A percentile compares a stretch with the other conserved stretches of the same genome.
Conservation (phyloP, 768 basidiomycete genomes). For the Omphalotus guepiniiformis region DNA sequence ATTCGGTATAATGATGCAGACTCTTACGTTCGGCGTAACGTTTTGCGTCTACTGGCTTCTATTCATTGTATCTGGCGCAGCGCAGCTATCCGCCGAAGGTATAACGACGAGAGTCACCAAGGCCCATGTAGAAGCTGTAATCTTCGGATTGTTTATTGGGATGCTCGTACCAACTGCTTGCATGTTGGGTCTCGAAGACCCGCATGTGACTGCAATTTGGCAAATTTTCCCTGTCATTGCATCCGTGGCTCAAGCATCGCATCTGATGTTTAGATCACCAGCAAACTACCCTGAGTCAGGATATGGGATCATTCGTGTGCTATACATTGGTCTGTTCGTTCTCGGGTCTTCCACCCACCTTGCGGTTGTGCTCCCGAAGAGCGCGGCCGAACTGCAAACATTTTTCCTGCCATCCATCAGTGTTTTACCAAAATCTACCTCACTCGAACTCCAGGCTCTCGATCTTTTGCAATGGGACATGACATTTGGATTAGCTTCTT, state of each 20-base stretch:
- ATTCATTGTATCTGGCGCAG: constrained; percentile 37
- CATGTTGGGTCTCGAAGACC: constrained; percentile 39
- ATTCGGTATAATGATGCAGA: constrained; percentile 38
- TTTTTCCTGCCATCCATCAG: constrained; percentile 33
- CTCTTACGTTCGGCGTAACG: constrained; percentile 36
- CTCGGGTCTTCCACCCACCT: constrained; percentile 39
- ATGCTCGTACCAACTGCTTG: constrained; percentile 41
- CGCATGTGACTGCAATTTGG: constrained; percentile 48
- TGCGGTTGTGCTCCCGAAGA: constrained; percentile 32
- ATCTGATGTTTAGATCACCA: constrained; percentile 37
- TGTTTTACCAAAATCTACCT: constrained; percentile 21
- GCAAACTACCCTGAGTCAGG: constrained; percentile 31
- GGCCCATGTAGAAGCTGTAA: constrained; percentile 45
- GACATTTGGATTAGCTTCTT: constrained; percentile 33
- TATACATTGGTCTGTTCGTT: constrained; percentile 39
- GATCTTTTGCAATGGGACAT: constrained; percentile 53
- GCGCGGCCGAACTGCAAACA: constrained; percentile 27
- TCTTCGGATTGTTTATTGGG: constrained; percentile 45
- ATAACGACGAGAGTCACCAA: constrained; percentile 28
- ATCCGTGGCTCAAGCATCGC: constrained; percentile 33
- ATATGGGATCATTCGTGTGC: constrained; percentile 28
- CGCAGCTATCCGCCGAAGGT: constrained; percentile 17
- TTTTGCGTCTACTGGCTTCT: constrained; percentile 46
- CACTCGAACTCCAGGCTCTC: constrained; percentile 24
- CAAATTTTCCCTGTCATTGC: constrained; percentile 48